Conservation (phyloP, 352 stramenopile genomes). For the Thraustochytrium striatum region DNA sequence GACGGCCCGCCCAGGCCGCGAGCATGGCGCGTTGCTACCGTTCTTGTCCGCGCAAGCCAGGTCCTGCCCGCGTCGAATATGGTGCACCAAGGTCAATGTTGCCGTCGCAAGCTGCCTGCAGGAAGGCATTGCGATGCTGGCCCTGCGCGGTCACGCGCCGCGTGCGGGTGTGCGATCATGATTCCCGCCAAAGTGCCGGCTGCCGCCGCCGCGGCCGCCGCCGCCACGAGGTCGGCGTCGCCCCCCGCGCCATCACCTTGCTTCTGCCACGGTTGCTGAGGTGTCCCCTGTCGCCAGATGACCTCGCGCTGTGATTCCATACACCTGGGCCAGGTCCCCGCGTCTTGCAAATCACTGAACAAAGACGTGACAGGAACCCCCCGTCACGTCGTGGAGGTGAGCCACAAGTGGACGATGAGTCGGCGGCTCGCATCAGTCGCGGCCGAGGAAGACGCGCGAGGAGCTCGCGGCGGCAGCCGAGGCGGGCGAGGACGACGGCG, state of each 20-base stretch:
- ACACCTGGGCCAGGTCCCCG: background rate
- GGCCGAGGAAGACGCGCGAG: background rate
- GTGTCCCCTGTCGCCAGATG: background rate
- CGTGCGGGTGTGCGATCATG: background rate
- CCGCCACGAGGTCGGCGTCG: background rate
- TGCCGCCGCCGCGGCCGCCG: background rate
- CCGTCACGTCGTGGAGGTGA: too few relatives aligned
- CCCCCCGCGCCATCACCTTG: background rate
- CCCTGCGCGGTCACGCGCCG: background rate
- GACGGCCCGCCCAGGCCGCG: constrained; percentile 21
- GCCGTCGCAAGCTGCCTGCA: constrained; percentile 37
- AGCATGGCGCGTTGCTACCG: constrained; percentile 37
- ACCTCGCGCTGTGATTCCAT: background rate
- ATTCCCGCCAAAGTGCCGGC: background rate
- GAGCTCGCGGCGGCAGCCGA: background rate
- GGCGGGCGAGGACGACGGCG: too few relatives aligned
- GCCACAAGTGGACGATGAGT: too few relatives aligned
- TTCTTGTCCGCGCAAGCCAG: constrained; percentile 37
- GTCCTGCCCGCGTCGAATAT: background rate
- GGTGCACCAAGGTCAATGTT: constrained; percentile 14
- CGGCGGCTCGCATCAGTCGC: background rate
- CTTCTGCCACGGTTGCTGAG: background rate
- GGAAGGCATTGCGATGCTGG: constrained; percentile 21
- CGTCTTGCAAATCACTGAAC: too few relatives aligned
- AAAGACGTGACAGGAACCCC: too few relatives aligned